These are phyloP conservation scores for Geotrichum fermentans DNA, from an alignment of 1,139 yeast genomes.

Conservation along the genomic window DNA sequence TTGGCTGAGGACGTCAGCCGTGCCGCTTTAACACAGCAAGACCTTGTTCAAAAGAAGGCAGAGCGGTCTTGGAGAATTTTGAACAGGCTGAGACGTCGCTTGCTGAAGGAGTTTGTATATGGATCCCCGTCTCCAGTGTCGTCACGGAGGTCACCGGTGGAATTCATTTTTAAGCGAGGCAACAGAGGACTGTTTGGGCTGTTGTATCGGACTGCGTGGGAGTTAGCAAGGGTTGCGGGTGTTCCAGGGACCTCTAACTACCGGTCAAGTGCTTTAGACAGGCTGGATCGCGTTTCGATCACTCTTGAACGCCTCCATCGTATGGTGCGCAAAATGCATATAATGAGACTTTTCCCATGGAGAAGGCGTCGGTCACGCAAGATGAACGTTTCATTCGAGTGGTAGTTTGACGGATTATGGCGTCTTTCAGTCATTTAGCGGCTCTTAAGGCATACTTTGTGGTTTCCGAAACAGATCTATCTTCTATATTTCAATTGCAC, in stretches of 20 bases:
- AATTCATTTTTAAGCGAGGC: not conserved
- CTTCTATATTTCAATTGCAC: too few species aligned
- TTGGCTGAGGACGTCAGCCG: not conserved
- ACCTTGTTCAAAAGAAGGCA: not conserved
- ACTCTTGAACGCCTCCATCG: conserved; percentile 3
- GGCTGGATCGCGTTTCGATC: conserved; percentile 3
- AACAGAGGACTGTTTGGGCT: conserved; percentile 1
- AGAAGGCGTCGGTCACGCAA: conserved; percentile 9
- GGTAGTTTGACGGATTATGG: not conserved
- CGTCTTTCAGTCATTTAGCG: too few species aligned
- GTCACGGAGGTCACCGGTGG: conserved; percentile 7
- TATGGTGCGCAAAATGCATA: conserved; percentile 9
- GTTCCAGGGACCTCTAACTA: conserved; percentile 1
- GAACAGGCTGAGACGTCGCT: conserved; percentile 5
- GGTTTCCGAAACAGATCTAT: too few species aligned
- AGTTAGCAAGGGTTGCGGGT: conserved; percentile 7
- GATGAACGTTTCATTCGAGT: conserved; percentile 12
- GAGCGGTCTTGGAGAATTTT: conserved; percentile 1
- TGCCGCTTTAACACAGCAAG: not conserved
- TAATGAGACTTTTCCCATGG: conserved; percentile 15
- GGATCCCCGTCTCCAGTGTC: conserved; percentile 8
- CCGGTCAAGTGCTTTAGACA: not conserved
- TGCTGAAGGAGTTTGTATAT: conserved; percentile 4
- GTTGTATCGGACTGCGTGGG: not conserved
- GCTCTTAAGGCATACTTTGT: too few species aligned